A percentile compares a stretch with the other conserved stretches of the same genome.
These are phyloP conservation scores for Anisodus tanguticus DNA, from an alignment of 257 asterid species.

Conservation along the genomic window DNA sequence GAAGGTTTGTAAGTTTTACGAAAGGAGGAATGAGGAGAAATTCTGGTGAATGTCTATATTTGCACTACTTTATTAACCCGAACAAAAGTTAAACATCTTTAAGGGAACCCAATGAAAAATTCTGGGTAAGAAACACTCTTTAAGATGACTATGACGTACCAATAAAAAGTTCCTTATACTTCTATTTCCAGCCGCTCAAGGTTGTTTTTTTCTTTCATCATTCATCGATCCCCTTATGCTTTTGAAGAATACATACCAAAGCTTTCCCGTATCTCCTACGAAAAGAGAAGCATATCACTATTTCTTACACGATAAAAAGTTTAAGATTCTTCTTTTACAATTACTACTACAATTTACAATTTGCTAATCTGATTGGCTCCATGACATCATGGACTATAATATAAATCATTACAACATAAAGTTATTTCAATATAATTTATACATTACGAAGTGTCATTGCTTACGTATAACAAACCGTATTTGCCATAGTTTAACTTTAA, in stretches of 20 bases:
- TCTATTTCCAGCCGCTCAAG: background rate
- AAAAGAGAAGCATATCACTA: slow-evolving; percentile 5
- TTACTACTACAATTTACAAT: background rate
- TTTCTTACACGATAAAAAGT: background rate
- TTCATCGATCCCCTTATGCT: background rate
- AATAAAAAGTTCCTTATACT: background rate
- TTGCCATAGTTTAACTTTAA: background rate
- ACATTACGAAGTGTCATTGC: background rate
- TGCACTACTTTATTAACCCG: too few relatives aligned
- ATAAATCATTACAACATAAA: background rate
- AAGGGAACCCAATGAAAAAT: too few relatives aligned
- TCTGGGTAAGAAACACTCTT: background rate
- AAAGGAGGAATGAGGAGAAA: too few relatives aligned
- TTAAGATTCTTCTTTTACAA: background rate
- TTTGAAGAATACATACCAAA: background rate
- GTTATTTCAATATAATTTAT: background rate
- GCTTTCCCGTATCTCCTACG: background rate
- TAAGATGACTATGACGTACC: slow-evolving; percentile 2
- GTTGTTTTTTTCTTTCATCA: background rate
- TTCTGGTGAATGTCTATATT: too few relatives aligned
- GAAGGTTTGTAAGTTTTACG: too few relatives aligned
- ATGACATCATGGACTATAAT: background rate
- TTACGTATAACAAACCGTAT: background rate
- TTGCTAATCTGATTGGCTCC: background rate
- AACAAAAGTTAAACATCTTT: too few relatives aligned